phyloP scores from a whole-genome alignment of 345 rosid genomes.

The Durio zibethinus region DNA sequence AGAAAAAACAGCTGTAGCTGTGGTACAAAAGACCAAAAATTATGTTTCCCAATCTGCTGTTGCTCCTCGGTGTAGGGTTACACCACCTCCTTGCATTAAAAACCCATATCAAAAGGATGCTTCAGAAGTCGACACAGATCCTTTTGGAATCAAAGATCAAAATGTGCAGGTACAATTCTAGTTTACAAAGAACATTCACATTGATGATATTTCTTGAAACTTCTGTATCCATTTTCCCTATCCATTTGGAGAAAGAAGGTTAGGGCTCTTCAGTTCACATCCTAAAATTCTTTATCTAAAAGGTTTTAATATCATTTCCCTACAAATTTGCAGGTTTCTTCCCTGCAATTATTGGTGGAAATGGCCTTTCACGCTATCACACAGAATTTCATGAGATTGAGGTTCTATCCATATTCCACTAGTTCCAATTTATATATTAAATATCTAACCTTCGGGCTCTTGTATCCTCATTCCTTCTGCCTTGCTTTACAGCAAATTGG shows the following conservation, averaged over 20 bases:
- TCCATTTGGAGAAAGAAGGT: not conserved
- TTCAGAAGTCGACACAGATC: constrained; percentile 55
- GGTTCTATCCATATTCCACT: constrained; percentile 33
- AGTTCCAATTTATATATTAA: not conserved
- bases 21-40: constrained; percentile 39
- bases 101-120: constrained; percentile 72
- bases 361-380: constrained; percentile 90
- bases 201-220: not conserved
- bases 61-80: constrained; percentile 76
- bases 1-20: constrained; percentile 33
- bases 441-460: not conserved
- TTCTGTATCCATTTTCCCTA: not conserved
- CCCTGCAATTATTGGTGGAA: constrained; percentile 54
- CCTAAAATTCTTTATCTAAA: constrained; percentile 7
- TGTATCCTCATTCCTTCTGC: constrained; percentile 10
- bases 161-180: constrained; percentile 66
- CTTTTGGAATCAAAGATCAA: constrained; percentile 78
- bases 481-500: constrained; percentile 72
- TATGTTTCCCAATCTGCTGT: constrained; percentile 84
- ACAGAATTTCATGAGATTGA: constrained; percentile 93
- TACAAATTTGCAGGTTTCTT: constrained; percentile 55
- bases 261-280: constrained; percentile 7
- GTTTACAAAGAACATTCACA: not conserved
- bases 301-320: constrained; percentile 3
- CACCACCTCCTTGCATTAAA: constrained; percentile 93